phyloP scores from a whole-genome alignment of 805 yeast genomes.

The Schwanniomyces polymorphus region DNA sequence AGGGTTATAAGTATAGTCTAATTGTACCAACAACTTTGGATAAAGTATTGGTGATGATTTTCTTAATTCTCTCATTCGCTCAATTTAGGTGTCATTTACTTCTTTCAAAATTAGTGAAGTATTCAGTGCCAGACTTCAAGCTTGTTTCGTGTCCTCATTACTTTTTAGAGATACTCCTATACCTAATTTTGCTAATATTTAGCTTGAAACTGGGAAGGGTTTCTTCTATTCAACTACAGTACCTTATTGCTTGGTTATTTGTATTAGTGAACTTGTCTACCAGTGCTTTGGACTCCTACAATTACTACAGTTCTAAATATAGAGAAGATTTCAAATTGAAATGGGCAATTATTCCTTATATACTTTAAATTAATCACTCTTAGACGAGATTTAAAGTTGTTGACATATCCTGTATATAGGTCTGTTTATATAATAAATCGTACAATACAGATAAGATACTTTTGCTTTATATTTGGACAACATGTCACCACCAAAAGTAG shows the following conservation, averaged over 20 bases:
- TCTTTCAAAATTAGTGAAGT: conserved; percentile 51
- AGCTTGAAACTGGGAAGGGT: conserved; percentile 11
- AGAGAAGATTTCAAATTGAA: conserved; percentile 22
- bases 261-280: conserved; percentile 51
- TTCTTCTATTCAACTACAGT: conserved; percentile 19
- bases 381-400: not conserved
- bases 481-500: conserved; percentile 10
- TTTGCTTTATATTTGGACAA: not conserved
- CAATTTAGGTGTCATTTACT: conserved; percentile 54
- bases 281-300: conserved; percentile 54
- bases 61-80: conserved; percentile 51
- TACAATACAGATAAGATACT: not conserved
- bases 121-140: conserved; percentile 50
- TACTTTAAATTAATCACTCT: conserved; percentile 16
- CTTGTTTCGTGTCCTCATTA: conserved; percentile 67
- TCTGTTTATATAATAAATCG: not conserved
- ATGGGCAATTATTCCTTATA: conserved; percentile 39
- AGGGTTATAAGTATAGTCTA: not conserved
- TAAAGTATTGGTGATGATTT: conserved; percentile 32
- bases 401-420: conserved; percentile 3
- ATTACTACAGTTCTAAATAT: conserved; percentile 42
- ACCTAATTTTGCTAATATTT: conserved; percentile 33
- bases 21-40: conserved; percentile 9
- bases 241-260: conserved; percentile 22
- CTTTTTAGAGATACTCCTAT: conserved; percentile 62